Conservation (phyloP, 202 grass and related monocot genomes). For the Bolboschoenoplectus hybrid region DNA sequence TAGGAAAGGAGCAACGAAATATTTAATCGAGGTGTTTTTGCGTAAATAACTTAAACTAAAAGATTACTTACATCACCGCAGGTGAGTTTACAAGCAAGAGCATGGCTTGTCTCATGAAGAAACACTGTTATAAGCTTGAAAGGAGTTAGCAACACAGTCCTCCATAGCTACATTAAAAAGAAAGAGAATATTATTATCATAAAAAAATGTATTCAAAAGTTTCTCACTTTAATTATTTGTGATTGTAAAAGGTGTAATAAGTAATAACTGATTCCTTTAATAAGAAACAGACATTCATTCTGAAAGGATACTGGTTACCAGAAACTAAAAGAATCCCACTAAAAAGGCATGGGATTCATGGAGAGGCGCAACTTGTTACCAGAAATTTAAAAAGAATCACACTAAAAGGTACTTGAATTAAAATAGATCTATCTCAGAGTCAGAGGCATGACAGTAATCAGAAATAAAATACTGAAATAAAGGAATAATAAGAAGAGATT, state of each 20-base stretch:
- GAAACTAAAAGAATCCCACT: background rate
- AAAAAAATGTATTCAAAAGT: background rate
- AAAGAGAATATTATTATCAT: slow-evolving; percentile 16
- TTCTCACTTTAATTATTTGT: background rate
- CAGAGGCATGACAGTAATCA: background rate
- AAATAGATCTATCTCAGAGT: slow-evolving; percentile 2
- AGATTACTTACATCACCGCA: slow-evolving; percentile 82
- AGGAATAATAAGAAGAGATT: background rate
- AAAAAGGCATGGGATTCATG: background rate
- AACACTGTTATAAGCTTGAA: slow-evolving; percentile 99
- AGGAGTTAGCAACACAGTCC: slow-evolving; percentile 88
- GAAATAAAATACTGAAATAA: background rate
- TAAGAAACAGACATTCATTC: background rate
- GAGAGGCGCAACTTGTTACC: background rate
- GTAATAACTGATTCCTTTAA: background rate
- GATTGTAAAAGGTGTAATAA: background rate
- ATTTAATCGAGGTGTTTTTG: background rate
- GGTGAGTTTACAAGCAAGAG: slow-evolving; percentile 95
- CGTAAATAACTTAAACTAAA: background rate
- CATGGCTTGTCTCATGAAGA: slow-evolving; percentile 98
- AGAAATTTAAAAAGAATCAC: background rate
- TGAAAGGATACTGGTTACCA: background rate
- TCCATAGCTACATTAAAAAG: slow-evolving; percentile 66
- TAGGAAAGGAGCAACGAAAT: background rate
- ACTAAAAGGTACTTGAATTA: background rate